Base-by-base conservation (phyloP, 2,329 filamentous ascomycete genomes). In the Chrysoporthe cubensis region DNA sequence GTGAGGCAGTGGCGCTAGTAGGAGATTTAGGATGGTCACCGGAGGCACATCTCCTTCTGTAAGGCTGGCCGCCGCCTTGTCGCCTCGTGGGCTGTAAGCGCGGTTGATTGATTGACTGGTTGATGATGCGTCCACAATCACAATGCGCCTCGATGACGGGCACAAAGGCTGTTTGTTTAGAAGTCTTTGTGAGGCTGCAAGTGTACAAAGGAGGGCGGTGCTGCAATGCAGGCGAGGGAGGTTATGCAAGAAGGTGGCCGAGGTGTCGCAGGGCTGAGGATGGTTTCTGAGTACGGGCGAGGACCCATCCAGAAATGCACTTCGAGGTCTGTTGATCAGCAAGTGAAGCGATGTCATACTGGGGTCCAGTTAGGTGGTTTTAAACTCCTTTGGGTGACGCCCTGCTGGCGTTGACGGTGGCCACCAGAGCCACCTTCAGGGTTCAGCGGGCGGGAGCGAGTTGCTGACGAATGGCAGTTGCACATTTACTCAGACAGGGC, bases 401-500 rank as follows among this genome's bases (percentile, higher is more conserved):
- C 48, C 21, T 11, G 21, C 48, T 26, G 18, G 48, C 21, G 21
- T 26, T 52, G 48, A 5, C 8, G n/a, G 48, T 13, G 48, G 14
- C 21, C 37, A 40, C 37, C 37, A 6, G 26, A 40, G 6, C 37
- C 9, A 40, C n/a, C 48, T 26, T 13, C 21, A 54, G 32, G 50
- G 21, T 32, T 32, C 50, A 16, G 50, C 32, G 40, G 44, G 57
- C 59, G 48, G 40, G 50, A 61, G 58, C 58, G 18, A 58, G 62
- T 46, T 62, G 58, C 64, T 64, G 64, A 66, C 67, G 61, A 66
- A 67, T 69, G 34, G 60, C 48, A 48, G 40, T 52, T 8, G 57
- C 57, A 46, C 37, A n/a, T 66, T 66, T 66, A 61, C 64, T 66
- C 64, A 66, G 37, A 9, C 34, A 37, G 57, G 9, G 9, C 16